Conservation (phyloP, 2,329 filamentous ascomycete genomes). For the Ophiostoma australiae region DNA sequence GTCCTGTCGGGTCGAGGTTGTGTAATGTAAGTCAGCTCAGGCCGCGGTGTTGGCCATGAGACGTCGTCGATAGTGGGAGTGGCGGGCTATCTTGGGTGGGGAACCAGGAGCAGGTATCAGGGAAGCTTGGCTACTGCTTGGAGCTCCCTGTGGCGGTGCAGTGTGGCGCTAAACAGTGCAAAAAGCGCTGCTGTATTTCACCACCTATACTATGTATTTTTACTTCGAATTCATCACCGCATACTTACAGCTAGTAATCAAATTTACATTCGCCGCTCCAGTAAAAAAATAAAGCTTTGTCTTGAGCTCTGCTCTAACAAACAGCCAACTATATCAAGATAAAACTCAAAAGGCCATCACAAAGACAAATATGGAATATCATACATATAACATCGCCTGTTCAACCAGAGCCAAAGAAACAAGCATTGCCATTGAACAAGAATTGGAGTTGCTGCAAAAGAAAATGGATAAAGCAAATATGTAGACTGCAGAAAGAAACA, state of each 20-base stretch:
- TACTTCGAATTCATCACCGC: background rate
- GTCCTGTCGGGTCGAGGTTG: background rate
- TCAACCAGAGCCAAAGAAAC: background rate
- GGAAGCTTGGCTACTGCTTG: background rate
- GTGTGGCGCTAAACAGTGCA: background rate
- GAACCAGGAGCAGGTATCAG: conserved; percentile 7
- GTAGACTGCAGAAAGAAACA: background rate
- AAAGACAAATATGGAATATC: background rate
- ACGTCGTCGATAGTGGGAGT: conserved; percentile 12
- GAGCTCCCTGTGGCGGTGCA: conserved; percentile 17
- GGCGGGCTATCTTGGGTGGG: conserved; percentile 13
- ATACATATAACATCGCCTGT: background rate
- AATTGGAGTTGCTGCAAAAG: background rate
- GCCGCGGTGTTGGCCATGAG: conserved; percentile 28
- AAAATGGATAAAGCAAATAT: background rate
- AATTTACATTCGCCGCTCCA: background rate
- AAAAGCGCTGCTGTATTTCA: too few relatives aligned
- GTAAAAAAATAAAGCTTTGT: background rate
- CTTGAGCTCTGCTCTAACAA: background rate
- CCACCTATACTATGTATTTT: background rate
- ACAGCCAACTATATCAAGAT: too few relatives aligned
- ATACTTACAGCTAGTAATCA: background rate
- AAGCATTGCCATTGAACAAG: background rate
- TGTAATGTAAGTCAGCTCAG: background rate
- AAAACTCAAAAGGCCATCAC: background rate